Conservation (phyloP, 1,284 basidiomycete genomes). For the Puccinia hordei region DNA sequence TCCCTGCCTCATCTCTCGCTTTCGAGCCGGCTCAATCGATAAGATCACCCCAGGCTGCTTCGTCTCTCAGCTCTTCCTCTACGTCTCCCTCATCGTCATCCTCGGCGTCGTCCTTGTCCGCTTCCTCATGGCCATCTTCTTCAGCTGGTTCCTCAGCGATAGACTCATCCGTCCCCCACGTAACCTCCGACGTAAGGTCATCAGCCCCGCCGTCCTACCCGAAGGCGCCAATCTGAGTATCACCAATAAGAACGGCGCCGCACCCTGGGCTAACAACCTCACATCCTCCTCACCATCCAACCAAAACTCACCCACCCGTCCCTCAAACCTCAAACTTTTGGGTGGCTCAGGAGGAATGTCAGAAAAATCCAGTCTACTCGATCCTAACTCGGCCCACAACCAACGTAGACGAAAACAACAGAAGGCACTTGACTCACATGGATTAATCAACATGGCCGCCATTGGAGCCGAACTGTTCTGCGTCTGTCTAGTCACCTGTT, state of each 20-base stretch:
- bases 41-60: slow-evolving; percentile 96
- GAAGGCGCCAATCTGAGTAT: slow-evolving; percentile 88
- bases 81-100: slow-evolving; percentile 86
- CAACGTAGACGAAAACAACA: slow-evolving; percentile 26
- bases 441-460: slow-evolving; percentile 75
- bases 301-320: slow-evolving; percentile 30
- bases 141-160: slow-evolving; percentile 90
- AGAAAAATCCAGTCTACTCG: slow-evolving; percentile 40
- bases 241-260: slow-evolving; percentile 83
- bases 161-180: slow-evolving; percentile 74
- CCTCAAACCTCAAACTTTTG: slow-evolving; percentile 51
- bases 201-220: slow-evolving; percentile 92
- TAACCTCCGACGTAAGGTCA: slow-evolving; percentile 72
- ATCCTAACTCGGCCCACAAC: slow-evolving; percentile 50
- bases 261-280: slow-evolving; percentile 71
- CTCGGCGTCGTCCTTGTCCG: slow-evolving; percentile 84
- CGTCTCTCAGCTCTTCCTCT: slow-evolving; percentile 84
- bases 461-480: slow-evolving; percentile 93
- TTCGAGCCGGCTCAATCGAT: slow-evolving; percentile 91
- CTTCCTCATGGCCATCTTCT: slow-evolving; percentile 93
- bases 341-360: slow-evolving; percentile 57
- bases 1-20: slow-evolving; percentile 78
- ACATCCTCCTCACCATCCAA: background rate
- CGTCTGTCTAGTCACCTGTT: slow-evolving; percentile 93
- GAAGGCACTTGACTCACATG: slow-evolving; percentile 53